Percentiles rank a stretch among this genome's conserved stretches.
Evolutionary conservation across 371 early-diverging fungal genomes (phyloP).

Genomic region (Mortierella sp.): DNA sequence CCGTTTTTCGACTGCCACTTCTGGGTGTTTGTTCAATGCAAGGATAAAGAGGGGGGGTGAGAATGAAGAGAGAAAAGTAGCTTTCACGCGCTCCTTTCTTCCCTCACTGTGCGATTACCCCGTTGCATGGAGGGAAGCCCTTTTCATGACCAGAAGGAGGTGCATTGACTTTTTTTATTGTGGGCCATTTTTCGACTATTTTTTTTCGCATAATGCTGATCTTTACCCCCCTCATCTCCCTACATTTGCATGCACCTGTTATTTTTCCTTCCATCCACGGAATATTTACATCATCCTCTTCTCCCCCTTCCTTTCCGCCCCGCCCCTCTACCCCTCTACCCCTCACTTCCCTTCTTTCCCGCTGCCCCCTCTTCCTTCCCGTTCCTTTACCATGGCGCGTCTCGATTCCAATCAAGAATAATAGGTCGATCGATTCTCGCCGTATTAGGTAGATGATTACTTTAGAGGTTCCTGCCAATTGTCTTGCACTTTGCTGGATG

Average conservation of each 20-base stretch:
- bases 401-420: background rate
- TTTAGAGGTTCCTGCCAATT: too few species aligned
- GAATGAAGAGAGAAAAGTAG: too few species aligned
- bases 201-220: slow-evolving; percentile 1
- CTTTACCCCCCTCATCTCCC: background rate
- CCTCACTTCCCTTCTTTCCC: background rate
- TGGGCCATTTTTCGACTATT: background rate
- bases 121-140: background rate
- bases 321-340: background rate
- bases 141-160: background rate
- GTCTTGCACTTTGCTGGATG: background rate
- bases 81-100: too few species aligned
- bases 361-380: background rate
- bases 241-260: background rate
- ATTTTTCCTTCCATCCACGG: background rate
- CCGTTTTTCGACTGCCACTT: background rate
- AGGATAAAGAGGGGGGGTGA: too few species aligned
- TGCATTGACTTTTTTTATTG: background rate
- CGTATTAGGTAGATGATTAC: too few species aligned
- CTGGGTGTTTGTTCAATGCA: too few species aligned
- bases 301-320: background rate
- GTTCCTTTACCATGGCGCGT: background rate
- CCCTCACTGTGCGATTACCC: too few species aligned
- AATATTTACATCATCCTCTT: slow-evolving; percentile 4
- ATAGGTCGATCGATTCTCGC: too few species aligned